Evolutionary conservation across 2,329 filamentous ascomycete genomes (phyloP).

Genomic region (Xylariaceae sp.): DNA sequence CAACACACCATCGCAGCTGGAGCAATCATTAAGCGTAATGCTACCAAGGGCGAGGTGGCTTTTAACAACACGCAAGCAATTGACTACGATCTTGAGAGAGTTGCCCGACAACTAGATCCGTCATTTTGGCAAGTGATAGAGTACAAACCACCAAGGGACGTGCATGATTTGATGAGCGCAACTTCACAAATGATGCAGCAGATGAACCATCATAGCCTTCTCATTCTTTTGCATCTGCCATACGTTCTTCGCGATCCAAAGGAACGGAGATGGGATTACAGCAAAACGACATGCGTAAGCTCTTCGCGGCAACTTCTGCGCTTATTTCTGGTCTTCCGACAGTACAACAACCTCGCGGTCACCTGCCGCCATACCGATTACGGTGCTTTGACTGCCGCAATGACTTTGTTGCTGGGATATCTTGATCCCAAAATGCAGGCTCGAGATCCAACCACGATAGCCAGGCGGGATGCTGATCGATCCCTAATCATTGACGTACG

Average conservation of each 20-base stretch:
- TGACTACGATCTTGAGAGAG: conserved; percentile 44
- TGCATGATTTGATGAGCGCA: conserved; percentile 26
- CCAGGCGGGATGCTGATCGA: conserved; percentile 34
- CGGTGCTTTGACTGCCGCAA: conserved; percentile 46
- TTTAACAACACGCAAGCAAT: conserved; percentile 41
- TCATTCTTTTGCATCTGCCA: conserved; percentile 52
- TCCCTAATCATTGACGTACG: conserved; percentile 34
- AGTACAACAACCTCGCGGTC: conserved; percentile 33
- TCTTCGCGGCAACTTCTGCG: conserved; percentile 49
- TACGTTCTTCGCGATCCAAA: conserved; percentile 45
- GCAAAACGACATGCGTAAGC: conserved; percentile 44
- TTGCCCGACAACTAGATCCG: conserved; percentile 37
- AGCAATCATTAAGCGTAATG: conserved; percentile 46
- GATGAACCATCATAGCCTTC: conserved; percentile 47
- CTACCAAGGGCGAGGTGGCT: conserved; percentile 31
- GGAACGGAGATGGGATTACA: conserved; percentile 42
- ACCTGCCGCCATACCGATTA: conserved; percentile 50
- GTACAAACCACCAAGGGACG: conserved; percentile 21
- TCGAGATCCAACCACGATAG: conserved; percentile 15
- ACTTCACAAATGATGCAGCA: conserved; percentile 41
- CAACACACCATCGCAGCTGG: conserved; percentile 40
- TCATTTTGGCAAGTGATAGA: conserved; percentile 46
- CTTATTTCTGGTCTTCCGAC: conserved; percentile 46
- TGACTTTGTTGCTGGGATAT: conserved; percentile 49
- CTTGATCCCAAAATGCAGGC: conserved; percentile 34